Percentiles rank a stretch among this genome's conserved stretches.
These are phyloP conservation scores for Aspergillus incahuasiensis DNA, from an alignment of 495 filamentous ascomycete genomes.

Conservation along the genomic window DNA sequence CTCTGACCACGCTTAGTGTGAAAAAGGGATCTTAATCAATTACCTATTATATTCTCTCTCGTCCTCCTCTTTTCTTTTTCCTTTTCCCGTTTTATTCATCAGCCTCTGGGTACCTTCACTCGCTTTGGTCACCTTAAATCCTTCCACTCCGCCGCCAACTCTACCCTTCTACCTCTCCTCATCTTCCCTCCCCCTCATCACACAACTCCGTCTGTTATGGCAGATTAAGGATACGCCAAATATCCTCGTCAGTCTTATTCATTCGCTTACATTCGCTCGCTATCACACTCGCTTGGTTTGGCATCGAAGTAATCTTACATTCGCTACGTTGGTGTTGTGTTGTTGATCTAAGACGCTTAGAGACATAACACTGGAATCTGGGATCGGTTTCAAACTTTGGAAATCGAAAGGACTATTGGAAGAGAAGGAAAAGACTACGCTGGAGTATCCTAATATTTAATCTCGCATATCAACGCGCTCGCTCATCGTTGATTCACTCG, in stretches of 20 bases:
- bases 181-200: constrained; percentile 10
- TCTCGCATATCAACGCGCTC: constrained; percentile 18
- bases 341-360: constrained; percentile 16
- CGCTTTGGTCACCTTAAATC: constrained; percentile 12
- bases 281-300: constrained; percentile 46
- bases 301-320: constrained; percentile 36
- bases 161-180: constrained; percentile 4
- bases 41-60: constrained; percentile 16
- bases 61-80: constrained; percentile 8
- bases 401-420: constrained; percentile 8
- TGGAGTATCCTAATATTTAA: constrained; percentile 19
- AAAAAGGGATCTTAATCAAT: constrained; percentile 2
- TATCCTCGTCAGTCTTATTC: constrained; percentile 15
- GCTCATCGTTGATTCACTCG: constrained; percentile 23
- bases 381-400: neutral
- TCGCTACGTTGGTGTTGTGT: constrained; percentile 38
- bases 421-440: constrained; percentile 1
- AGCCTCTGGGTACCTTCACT: constrained; percentile 3
- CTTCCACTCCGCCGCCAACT: constrained; percentile 8
- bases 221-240: constrained; percentile 23
- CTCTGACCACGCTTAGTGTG: constrained; percentile 16
- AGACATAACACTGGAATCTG: constrained; percentile 12
- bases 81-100: constrained; percentile 19
- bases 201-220: constrained; percentile 28
- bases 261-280: constrained; percentile 34